Evolutionary conservation across 495 filamentous ascomycete species (phyloP).

Genomic region (Emericellopsis terricola): DNA sequence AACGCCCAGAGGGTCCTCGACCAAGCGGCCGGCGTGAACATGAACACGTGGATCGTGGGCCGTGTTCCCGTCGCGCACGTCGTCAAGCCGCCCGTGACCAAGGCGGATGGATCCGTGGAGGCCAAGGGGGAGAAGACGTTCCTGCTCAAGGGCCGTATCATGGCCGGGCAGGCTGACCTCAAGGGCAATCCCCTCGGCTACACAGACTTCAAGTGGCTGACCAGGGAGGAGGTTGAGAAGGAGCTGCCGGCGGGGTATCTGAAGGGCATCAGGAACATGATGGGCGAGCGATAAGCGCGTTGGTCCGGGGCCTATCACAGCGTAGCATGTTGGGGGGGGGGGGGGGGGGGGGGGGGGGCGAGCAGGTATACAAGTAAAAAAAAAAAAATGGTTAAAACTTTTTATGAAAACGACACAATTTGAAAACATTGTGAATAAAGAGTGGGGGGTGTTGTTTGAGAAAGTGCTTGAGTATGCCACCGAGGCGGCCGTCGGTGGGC

Average conservation of each 20-base stretch:
- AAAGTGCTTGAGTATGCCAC: too few species aligned
- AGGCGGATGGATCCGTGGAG: slow-evolving; percentile 13
- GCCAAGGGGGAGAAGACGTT: slow-evolving; percentile 62
- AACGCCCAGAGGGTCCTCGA: slow-evolving; percentile 61
- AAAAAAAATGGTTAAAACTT: too few species aligned
- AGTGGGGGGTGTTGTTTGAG: too few species aligned
- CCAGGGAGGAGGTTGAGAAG: slow-evolving; percentile 67
- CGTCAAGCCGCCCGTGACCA: slow-evolving; percentile 25
- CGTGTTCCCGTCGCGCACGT: slow-evolving; percentile 76
- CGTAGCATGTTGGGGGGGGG: too few species aligned
- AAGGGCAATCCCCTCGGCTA: slow-evolving; percentile 50
- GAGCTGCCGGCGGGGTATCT: slow-evolving; percentile 47
- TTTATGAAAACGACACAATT: too few species aligned
- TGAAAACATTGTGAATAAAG: too few species aligned
- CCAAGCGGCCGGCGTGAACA: slow-evolving; percentile 71
- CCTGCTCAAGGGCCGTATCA: slow-evolving; percentile 88
- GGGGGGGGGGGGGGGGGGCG: too few species aligned
- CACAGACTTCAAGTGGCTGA: slow-evolving; percentile 79
- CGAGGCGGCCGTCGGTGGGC: too few species aligned
- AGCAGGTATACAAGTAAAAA: too few species aligned
- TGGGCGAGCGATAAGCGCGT: slow-evolving; percentile 52
- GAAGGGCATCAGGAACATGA: slow-evolving; percentile 56
- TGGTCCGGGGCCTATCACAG: too few species aligned
- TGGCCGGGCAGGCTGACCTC: slow-evolving; percentile 87
- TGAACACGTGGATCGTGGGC: slow-evolving; percentile 98